Base-by-base conservation (phyloP, 352 stramenopile species). In the Globisporangium polare region DNA sequence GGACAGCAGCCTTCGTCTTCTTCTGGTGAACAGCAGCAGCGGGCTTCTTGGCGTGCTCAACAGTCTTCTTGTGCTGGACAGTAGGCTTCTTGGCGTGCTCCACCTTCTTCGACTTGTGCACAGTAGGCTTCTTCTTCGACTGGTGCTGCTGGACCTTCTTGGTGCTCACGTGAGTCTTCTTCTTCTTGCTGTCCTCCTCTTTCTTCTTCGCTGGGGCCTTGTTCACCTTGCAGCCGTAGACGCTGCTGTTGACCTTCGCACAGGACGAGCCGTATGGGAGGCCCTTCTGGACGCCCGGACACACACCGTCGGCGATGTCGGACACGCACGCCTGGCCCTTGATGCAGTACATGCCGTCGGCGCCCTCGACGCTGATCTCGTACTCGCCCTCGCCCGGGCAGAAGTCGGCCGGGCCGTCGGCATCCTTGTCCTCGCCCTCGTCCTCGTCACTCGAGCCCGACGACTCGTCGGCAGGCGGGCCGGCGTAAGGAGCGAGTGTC, bases 141-240 rank as follows among this genome's bases (percentile, higher is more conserved):
- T 46, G 41, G 41, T 4, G 41, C 9, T 46, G 41, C n/a, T 46
- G 41, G 2, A 46, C 15, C 41, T 46, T 46, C 41, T 46, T 46
- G 41, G 39, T 17, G 39, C 9, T 46, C n/a, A n/a, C n/a, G 39
- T 46, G 12, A 5, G 39, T 26, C 42, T 47, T 47, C 26, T 54
- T 55, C 17, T 55, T 22, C 41, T 46, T 46, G 3, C 13, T 17
- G 41, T 46, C 17, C 5, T 18, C 17, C 41, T 10, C 41, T 17
- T 46, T 46, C 22, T 55, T 35, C 26, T 41, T 55, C 9, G 22
- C n/a, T 3, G 27, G 4, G 10, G 42, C 18, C 20, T 27, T 22
- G 20, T 55, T 55, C 13, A 26, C 26, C 49, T 55, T 55, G 49
- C 49, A 55, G 31, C 49, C 49, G 31, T 55, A 55, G 9, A 55